Conservation (phyloP, 345 rosid genomes). For the Acer campestre region DNA sequence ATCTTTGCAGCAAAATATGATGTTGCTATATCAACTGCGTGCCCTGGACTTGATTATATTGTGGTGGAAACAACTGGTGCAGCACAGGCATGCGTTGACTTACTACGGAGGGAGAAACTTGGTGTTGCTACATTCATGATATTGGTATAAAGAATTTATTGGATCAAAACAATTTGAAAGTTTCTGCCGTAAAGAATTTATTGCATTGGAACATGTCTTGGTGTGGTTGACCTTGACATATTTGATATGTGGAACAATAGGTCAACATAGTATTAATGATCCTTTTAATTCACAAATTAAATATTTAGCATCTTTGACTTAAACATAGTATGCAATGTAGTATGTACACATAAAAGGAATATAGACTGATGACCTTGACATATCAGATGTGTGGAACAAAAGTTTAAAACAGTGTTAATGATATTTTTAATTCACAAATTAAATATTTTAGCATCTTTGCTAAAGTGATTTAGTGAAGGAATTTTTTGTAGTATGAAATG, state of each 20-base stretch:
- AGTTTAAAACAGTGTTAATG: not conserved
- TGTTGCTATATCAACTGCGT: conserved; percentile 94
- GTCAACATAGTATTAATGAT: not conserved
- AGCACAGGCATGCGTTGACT: conserved; percentile 93
- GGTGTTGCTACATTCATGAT: conserved; percentile 98
- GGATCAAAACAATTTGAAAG: not conserved
- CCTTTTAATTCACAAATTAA: not conserved
- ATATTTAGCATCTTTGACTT: not conserved
- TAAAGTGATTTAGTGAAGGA: not conserved
- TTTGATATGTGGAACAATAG: not conserved
- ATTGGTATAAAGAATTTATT: conserved; percentile 52
- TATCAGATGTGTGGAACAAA: not conserved
- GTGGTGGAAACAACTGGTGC: conserved; percentile 94
- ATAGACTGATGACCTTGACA: not conserved
- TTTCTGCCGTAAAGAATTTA: not conserved
- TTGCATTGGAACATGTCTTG: not conserved
- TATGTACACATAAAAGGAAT: not conserved
- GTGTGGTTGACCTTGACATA: not conserved
- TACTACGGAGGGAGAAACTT: conserved; percentile 83
- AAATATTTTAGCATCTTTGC: not conserved
- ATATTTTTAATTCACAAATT: not conserved
- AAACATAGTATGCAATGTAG: not conserved
- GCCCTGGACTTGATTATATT: conserved; percentile 88
- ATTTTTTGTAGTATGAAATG: not conserved
- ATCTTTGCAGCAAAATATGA: conserved; percentile 85